These are phyloP conservation scores for Xylariaceae sp. DNA, from an alignment of 2,329 filamentous ascomycete genomes.

Conservation along the genomic window DNA sequence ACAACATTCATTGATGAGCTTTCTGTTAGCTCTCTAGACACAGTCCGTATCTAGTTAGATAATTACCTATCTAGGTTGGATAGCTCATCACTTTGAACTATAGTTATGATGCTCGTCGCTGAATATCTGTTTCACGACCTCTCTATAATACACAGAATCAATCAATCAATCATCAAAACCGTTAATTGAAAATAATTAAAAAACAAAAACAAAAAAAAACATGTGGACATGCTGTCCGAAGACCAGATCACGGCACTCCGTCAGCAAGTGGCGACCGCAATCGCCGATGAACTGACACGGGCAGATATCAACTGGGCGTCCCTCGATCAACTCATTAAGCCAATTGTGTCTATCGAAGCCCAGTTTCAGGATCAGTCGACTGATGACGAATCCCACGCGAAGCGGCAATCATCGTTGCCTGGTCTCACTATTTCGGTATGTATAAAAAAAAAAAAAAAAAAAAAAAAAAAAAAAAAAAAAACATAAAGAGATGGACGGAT, in stretches of 20 bases:
- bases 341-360: conserved; percentile 18
- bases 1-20: too few relatives aligned
- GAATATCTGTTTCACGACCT: too few relatives aligned
- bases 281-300: conserved; percentile 16
- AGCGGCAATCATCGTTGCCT: background rate
- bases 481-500: background rate
- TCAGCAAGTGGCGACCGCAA: conserved; percentile 14
- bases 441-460: background rate
- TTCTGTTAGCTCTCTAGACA: background rate
- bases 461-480: background rate
- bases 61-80: too few relatives aligned
- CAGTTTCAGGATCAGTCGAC: conserved; percentile 14
- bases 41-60: background rate
- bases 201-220: too few relatives aligned
- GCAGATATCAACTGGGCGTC: conserved; percentile 19
- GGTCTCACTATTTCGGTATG: conserved; percentile 19
- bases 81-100: too few relatives aligned
- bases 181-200: background rate
- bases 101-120: too few relatives aligned
- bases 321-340: conserved; percentile 12
- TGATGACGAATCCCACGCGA: background rate
- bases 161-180: background rate
- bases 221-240: conserved; percentile 14
- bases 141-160: background rate
- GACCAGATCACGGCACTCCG: conserved; percentile 14